phyloP scores from a whole-genome alignment of 2,329 filamentous ascomycete species.

The Alternaria rosae region DNA sequence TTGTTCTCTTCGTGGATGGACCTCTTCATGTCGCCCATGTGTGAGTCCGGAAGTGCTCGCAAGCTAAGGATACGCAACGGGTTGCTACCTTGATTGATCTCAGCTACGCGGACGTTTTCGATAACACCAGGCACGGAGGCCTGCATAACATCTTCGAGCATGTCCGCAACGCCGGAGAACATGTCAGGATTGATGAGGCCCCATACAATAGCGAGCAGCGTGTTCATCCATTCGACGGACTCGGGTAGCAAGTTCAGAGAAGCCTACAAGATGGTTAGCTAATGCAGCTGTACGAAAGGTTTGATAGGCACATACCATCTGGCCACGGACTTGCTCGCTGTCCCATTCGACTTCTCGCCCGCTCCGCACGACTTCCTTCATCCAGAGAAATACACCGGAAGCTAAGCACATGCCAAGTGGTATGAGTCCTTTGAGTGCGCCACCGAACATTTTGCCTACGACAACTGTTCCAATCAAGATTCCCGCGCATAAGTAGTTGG shows the following conservation, averaged over 20 bases:
- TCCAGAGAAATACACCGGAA: constrained; percentile 86
- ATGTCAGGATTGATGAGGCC: constrained; percentile 93
- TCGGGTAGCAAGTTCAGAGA: constrained; percentile 90
- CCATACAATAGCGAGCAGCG: constrained; percentile 83
- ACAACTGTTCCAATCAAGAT: constrained; percentile 79
- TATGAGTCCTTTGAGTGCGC: constrained; percentile 76
- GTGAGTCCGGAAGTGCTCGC: constrained; percentile 81
- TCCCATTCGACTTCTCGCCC: constrained; percentile 88
- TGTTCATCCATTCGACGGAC: constrained; percentile 94
- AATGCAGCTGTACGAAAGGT: neutral
- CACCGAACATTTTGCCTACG: constrained; percentile 80
- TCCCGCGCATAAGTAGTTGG: constrained; percentile 71
- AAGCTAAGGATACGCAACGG: constrained; percentile 88
- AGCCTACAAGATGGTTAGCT: constrained; percentile 57
- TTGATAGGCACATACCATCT: constrained; percentile 63
- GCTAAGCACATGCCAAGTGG: constrained; percentile 75
- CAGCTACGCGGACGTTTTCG: constrained; percentile 92
- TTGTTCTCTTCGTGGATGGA: constrained; percentile 80
- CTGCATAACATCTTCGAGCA: constrained; percentile 94
- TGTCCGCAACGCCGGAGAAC: constrained; percentile 92
- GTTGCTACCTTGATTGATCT: constrained; percentile 93
- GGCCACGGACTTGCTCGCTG: constrained; percentile 82
- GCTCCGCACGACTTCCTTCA: constrained; percentile 83
- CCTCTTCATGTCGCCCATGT: constrained; percentile 82
- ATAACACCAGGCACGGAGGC: constrained; percentile 90